Evolutionary conservation across 1,139 yeast genomes (phyloP), one percentile per base, ranked within the genome.

Genomic region (Sugiyamaella grinbergsii): DNA sequence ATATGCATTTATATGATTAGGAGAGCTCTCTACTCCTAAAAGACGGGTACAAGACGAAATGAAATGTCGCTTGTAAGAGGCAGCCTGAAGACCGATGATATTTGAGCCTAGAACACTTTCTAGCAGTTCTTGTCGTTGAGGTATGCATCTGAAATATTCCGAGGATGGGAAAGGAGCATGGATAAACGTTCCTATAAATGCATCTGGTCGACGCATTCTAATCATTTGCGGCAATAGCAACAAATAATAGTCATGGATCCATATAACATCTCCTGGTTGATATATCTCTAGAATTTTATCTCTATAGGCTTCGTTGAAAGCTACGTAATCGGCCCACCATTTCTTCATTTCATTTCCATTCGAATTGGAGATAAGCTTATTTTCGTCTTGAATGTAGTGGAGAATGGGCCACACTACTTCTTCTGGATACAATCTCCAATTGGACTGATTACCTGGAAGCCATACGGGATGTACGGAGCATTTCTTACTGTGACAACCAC

Each of bases 201-300:
- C 94, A 53, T 85, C 82, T 6, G 91, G 93, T 50, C 86, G 74
- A 62, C 81, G 82, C 89, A 85, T 83, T 61, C 96, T 79, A 56
- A 93, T 72, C 69, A 93, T 74, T 63, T 87, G 96, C 1, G 98
- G 98, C 53, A 93, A 73, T 50, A 93, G 71, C 59, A 91, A 70
- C 56, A 93, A 73, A 63, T 93, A 90, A 71, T 90, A 91, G 71
- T 93, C 98, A 71, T 93, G 98, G 56, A 93, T 78, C 96, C 97
- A 89, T 55, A 93, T 85, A 46, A 94, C 78, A 66, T 93, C 99
- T 41, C 98, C 98, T 2, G 93, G 90, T 58, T 80, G 72, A 67
- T 90, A 93, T 36, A 87, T 76, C 44, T 78, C 74, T 59, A 81
- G 77, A 58, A 93, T 83, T 59, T 81, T 85, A 56, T 87, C 81